Base-by-base conservation (phyloP, 176 grass and related monocot genomes). In the Pontederia crassipes region DNA sequence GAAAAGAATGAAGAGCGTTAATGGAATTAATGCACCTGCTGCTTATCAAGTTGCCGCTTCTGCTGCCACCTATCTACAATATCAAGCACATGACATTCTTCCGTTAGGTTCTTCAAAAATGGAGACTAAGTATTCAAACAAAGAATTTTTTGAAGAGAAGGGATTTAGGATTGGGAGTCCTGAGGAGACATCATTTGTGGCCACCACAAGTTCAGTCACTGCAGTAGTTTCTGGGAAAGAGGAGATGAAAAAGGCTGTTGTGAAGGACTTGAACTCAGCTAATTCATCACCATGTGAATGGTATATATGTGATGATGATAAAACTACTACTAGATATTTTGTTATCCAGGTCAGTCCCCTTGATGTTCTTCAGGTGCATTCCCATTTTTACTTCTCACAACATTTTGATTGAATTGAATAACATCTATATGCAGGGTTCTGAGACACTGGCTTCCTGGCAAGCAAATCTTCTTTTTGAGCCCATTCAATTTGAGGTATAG, bases 401-500 rank as follows among this genome's bases (percentile, higher is more conserved):
- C 32, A 40, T 40, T 40, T 40, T 3, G 32, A 40, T 40, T 40
- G 32, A 40, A 40, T 40, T 40, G 32, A 40, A 7, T 40, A 40
- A 4, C 6, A 40, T 72, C 18, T 28, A 14, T 17, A 45, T 52
- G 48, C 69, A 98, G 93, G 93, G 93, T 40, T 98, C 93, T 0
- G 93, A 92, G 72, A 61, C 87, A 13, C 72, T 98, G 0, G 68
- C 84, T 73, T 88, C 87, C 58, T 98, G 87, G 93, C 87, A 98
- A 75, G 87, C 87, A 51, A 98, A 98, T 72, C 87, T 98, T 65
- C 59, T 98, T 29, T 98, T 98, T 76, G 93, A 98, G 66, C 93
- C 87, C 9, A 64, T 89, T 20, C 78, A 92, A 74, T 98, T 98
- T 68, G 93, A 98, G 87, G 93, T 98, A 85, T 55, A 17, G 4